Evolutionary conservation across 2,329 filamentous ascomycete genomes (phyloP).

Genomic region (Trichoderma gracile): DNA sequence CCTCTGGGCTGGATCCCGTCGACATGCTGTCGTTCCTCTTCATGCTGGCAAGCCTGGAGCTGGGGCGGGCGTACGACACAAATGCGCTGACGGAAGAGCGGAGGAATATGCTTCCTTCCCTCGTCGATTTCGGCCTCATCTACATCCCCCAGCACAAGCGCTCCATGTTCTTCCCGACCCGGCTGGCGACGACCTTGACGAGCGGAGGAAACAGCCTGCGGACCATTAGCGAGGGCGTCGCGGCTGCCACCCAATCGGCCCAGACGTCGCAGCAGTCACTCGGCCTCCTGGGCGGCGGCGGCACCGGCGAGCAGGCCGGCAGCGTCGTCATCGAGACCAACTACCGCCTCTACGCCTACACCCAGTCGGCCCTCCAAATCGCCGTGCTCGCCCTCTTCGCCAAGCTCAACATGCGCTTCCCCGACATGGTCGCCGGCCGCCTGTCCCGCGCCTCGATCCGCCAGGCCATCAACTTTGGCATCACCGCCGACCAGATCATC

Average conservation of each 20-base stretch:
- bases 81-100: constrained; percentile 79
- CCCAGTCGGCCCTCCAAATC: constrained; percentile 89
- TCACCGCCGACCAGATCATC: constrained; percentile 94
- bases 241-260: constrained; percentile 60
- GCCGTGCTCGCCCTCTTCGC: constrained; percentile 89
- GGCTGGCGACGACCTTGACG: constrained; percentile 91
- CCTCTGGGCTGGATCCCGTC: constrained; percentile 77
- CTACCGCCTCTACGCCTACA: constrained; percentile 96
- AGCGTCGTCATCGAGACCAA: constrained; percentile 98
- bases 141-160: constrained; percentile 64
- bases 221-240: constrained; percentile 67
- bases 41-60: constrained; percentile 87
- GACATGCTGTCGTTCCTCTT: constrained; percentile 97
- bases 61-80: constrained; percentile 88
- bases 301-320: constrained; percentile 55
- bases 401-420: constrained; percentile 84
- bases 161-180: constrained; percentile 80
- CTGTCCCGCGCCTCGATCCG: constrained; percentile 87
- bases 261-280: constrained; percentile 40
- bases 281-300: constrained; percentile 38
- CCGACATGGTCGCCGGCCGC: constrained; percentile 90
- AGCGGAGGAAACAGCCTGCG: constrained; percentile 74
- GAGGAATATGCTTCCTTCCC: constrained; percentile 82
- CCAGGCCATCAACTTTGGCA: constrained; percentile 82
- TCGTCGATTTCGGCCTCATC: constrained; percentile 90